Percentiles rank a stretch among this genome's conserved stretches.
These are phyloP conservation scores for Ophiosphaerella narmari DNA, from an alignment of 2,329 filamentous ascomycete genomes.

Conservation along the genomic window DNA sequence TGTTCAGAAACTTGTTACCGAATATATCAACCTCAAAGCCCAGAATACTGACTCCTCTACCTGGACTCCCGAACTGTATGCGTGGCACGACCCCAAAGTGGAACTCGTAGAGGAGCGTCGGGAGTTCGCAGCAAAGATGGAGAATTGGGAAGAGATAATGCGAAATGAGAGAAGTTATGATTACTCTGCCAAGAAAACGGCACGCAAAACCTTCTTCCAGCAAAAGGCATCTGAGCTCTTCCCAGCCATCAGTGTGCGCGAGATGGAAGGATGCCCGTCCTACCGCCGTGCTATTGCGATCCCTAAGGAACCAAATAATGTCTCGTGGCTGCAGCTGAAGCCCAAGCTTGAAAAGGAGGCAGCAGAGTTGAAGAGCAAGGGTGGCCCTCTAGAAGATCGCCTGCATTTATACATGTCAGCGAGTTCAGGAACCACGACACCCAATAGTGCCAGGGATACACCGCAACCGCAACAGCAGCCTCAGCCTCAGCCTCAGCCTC, in stretches of 20 bases:
- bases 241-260: slow-evolving; percentile 41
- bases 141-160: slow-evolving; percentile 43
- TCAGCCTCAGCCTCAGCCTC: slow-evolving; percentile 4
- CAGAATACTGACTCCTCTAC: slow-evolving; percentile 16
- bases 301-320: slow-evolving; percentile 44
- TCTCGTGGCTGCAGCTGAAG: slow-evolving; percentile 42
- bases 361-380: slow-evolving; percentile 20
- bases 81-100: slow-evolving; percentile 28
- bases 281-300: slow-evolving; percentile 48
- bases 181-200: slow-evolving; percentile 39
- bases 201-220: slow-evolving; percentile 43
- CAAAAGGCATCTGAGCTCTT: slow-evolving; percentile 43
- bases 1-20: slow-evolving; percentile 32
- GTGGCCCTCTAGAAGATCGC: slow-evolving; percentile 8
- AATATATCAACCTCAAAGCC: slow-evolving; percentile 22
- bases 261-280: slow-evolving; percentile 46
- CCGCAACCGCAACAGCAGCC: not conserved
- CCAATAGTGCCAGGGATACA: slow-evolving; percentile 14
- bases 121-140: slow-evolving; percentile 43
- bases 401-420: slow-evolving; percentile 14
- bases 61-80: slow-evolving; percentile 26
- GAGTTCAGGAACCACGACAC: slow-evolving; percentile 26
- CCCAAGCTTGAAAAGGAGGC: slow-evolving; percentile 44
- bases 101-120: slow-evolving; percentile 37
- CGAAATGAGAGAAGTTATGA: slow-evolving; percentile 34